phyloP scores from a whole-genome alignment of 768 basidiomycete species.

The Pulveroboletus sp. region DNA sequence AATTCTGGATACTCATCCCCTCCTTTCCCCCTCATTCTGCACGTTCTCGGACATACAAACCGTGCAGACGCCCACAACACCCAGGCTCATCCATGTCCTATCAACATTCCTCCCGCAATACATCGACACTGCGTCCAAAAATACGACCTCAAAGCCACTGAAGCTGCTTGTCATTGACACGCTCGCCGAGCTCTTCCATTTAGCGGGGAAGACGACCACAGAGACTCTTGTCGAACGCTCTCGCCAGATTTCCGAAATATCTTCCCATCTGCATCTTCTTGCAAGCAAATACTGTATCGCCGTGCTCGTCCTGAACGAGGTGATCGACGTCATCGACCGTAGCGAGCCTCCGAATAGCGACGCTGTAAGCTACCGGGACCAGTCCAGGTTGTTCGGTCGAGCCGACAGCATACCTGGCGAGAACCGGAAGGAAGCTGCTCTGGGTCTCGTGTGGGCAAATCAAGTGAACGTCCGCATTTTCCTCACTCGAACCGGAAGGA shows the following conservation, averaged over 20 bases:
- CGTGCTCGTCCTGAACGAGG: conserved; percentile 85
- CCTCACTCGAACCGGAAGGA: conserved; percentile 70
- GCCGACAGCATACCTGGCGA: conserved; percentile 55
- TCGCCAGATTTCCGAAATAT: conserved; percentile 60
- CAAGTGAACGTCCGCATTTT: conserved; percentile 83
- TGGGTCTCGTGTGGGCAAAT: conserved; percentile 94
- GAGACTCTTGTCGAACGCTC: conserved; percentile 69
- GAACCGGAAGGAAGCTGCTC: conserved; percentile 67
- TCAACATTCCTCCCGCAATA: conserved; percentile 50
- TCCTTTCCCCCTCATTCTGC: conserved; percentile 40
- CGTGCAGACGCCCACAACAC: conserved; percentile 49
- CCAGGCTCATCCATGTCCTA: conserved; percentile 52
- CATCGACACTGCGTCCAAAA: conserved; percentile 33
- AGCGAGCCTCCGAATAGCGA: conserved; percentile 9
- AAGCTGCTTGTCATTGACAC: conserved; percentile 85
- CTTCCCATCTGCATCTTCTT: conserved; percentile 64
- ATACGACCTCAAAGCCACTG: conserved; percentile 48
- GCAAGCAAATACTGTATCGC: conserved; percentile 62
- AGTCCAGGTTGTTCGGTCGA: conserved; percentile 72
- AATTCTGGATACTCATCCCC: conserved; percentile 50
- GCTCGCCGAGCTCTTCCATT: conserved; percentile 79
- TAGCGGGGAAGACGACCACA: conserved; percentile 52
- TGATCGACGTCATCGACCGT: conserved; percentile 67
- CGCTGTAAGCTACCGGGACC: conserved; percentile 58
- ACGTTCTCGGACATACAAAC: conserved; percentile 59